Conservation (phyloP, 2,329 filamentous ascomycete genomes). For the Cladosporium halotolerans region DNA sequence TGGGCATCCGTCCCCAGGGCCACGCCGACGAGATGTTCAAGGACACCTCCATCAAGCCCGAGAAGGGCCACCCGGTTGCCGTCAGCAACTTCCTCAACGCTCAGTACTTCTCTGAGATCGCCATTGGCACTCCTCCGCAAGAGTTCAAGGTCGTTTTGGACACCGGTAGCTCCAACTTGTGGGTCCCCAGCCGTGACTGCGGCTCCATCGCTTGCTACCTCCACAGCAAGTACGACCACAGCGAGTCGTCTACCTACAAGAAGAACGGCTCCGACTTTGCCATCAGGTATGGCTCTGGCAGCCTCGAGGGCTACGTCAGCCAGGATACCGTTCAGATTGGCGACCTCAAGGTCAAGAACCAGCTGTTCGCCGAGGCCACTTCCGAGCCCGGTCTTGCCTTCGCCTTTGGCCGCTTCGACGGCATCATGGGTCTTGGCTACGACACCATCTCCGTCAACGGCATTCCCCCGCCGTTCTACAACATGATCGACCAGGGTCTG, state of each 20-base stretch:
- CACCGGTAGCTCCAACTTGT: slow-evolving; percentile 97
- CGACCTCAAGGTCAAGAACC: slow-evolving; percentile 78
- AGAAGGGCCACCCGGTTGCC: slow-evolving; percentile 71
- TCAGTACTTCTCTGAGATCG: slow-evolving; percentile 98
- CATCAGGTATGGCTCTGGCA: slow-evolving; percentile 93
- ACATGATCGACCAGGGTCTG: slow-evolving; percentile 82
- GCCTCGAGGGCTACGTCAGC: slow-evolving; percentile 88
- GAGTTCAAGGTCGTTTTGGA: slow-evolving; percentile 97
- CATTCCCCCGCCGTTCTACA: slow-evolving; percentile 94
- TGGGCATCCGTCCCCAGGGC: slow-evolving; percentile 67
- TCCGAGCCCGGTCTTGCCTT: slow-evolving; percentile 94
- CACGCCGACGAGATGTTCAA: slow-evolving; percentile 76
- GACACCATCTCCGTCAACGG: slow-evolving; percentile 96
- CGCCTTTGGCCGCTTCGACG: slow-evolving; percentile 94
- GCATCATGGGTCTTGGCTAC: slow-evolving; percentile 89
- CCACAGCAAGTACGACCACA: slow-evolving; percentile 93
- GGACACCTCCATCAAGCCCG: slow-evolving; percentile 59
- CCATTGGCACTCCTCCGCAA: slow-evolving; percentile 85
- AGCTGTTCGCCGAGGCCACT: slow-evolving; percentile 95
- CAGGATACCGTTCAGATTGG: slow-evolving; percentile 82
- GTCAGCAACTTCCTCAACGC: slow-evolving; percentile 98
- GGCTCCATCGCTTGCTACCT: slow-evolving; percentile 97
- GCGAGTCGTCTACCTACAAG: slow-evolving; percentile 82
- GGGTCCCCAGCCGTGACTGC: slow-evolving; percentile 89
- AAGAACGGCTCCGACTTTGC: slow-evolving; percentile 87